These are phyloP conservation scores for Curvularia hawaiiensis DNA, from an alignment of 2,329 filamentous ascomycete species.

Conservation along the genomic window DNA sequence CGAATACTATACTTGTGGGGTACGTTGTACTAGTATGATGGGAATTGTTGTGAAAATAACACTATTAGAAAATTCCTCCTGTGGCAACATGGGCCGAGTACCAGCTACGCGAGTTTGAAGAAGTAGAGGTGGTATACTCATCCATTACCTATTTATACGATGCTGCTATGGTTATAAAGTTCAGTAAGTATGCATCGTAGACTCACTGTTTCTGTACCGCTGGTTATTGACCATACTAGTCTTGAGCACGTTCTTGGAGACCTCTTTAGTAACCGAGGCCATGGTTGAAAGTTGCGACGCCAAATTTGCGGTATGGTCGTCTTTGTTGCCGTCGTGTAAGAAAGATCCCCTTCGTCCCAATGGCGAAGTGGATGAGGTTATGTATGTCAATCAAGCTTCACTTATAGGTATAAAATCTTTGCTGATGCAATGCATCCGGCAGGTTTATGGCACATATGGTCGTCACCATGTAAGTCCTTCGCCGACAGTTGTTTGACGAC, in stretches of 20 bases:
- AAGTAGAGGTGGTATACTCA: slow-evolving; percentile 74
- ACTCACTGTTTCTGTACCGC: neutral
- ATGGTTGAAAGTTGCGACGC: slow-evolving; percentile 73
- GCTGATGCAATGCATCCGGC: neutral
- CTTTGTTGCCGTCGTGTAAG: slow-evolving; percentile 76
- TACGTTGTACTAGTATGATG: slow-evolving; percentile 22
- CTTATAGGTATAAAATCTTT: neutral
- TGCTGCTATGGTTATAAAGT: slow-evolving; percentile 71
- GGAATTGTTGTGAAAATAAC: neutral
- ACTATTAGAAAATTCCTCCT: slow-evolving; percentile 38
- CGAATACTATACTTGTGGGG: slow-evolving; percentile 59
- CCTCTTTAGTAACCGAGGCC: slow-evolving; percentile 29
- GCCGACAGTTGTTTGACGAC: neutral
- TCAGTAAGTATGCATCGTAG: slow-evolving; percentile 48
- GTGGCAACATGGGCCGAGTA: slow-evolving; percentile 68
- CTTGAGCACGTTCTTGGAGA: slow-evolving; percentile 54
- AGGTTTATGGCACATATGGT: slow-evolving; percentile 83
- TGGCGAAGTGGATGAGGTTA: slow-evolving; percentile 80
- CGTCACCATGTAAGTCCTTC: slow-evolving; percentile 51
- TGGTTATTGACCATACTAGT: slow-evolving; percentile 27
- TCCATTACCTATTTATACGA: slow-evolving; percentile 84
- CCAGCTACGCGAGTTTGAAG: slow-evolving; percentile 73
- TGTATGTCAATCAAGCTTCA: slow-evolving; percentile 47
- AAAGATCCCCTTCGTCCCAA: slow-evolving; percentile 69
- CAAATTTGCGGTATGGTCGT: slow-evolving; percentile 72